phyloP scores from a whole-genome alignment of 768 basidiomycete genomes.

The Nidula microcarpa region DNA sequence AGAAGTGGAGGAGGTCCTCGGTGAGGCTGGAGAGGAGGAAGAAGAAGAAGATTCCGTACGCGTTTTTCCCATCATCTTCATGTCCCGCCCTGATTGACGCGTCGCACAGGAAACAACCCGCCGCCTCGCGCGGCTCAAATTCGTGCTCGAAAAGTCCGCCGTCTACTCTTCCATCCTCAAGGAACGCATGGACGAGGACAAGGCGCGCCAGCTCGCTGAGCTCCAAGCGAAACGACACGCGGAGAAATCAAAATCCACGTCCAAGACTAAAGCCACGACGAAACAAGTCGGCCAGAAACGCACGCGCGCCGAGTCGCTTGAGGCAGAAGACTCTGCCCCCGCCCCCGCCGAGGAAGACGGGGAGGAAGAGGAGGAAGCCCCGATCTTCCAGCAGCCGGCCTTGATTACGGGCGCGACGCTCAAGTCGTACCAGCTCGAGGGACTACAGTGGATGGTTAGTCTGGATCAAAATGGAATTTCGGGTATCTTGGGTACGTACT shows the following conservation, averaged over 20 bases:
- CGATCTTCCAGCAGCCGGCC: slow-evolving; percentile 66
- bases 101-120: slow-evolving; percentile 40
- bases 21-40: no score
- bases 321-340: slow-evolving; percentile 2
- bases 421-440: slow-evolving; percentile 90
- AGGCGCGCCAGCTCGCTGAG: slow-evolving; percentile 21
- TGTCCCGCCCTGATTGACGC: no score
- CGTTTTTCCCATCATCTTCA: no score
- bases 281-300: not conserved
- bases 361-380: slow-evolving; percentile 17
- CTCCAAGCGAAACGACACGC: slow-evolving; percentile 6
- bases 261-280: no score
- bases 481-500: slow-evolving; percentile 64
- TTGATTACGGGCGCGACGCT: slow-evolving; percentile 82
- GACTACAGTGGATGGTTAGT: slow-evolving; percentile 93
- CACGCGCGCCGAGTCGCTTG: slow-evolving; percentile 2
- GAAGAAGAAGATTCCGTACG: no score
- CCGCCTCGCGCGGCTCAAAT: slow-evolving; percentile 53
- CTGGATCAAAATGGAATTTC: slow-evolving; percentile 83
- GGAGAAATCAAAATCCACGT: not conserved
- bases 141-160: slow-evolving; percentile 71
- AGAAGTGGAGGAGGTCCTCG: no score
- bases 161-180: slow-evolving; percentile 73
- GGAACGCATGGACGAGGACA: slow-evolving; percentile 70
- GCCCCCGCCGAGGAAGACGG: slow-evolving; percentile 8